Percentiles rank a stretch among this genome's conserved stretches.
These are phyloP conservation scores for Polychytrium aggregatum DNA, from an alignment of 192 early-diverging fungal genomes.

Conservation along the genomic window DNA sequence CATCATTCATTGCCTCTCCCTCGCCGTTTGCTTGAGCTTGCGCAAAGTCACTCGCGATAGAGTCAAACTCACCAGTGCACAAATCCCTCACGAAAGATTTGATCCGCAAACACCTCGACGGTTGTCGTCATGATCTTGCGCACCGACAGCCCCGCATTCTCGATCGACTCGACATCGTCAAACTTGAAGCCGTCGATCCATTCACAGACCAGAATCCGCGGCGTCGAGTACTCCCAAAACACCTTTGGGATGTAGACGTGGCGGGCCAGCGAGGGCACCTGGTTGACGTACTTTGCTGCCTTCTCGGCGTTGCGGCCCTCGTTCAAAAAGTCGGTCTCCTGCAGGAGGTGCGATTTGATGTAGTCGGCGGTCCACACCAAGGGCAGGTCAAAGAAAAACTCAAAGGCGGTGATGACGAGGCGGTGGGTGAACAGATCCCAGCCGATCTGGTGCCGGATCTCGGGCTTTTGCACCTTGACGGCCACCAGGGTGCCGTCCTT, in stretches of 20 bases:
- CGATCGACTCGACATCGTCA: constrained; percentile 43
- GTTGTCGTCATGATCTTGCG: constrained; percentile 52
- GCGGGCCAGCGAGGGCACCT: constrained; percentile 30
- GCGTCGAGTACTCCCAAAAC: constrained; percentile 55
- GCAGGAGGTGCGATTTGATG: constrained; percentile 56
- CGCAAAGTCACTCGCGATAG: no score
- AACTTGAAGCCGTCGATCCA: constrained; percentile 80
- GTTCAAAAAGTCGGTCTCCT: constrained; percentile 82
- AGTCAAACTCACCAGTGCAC: constrained; percentile 87
- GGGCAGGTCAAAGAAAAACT: constrained; percentile 73
- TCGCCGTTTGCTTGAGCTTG: no score
- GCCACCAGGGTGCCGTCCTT: constrained; percentile 60
- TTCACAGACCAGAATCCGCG: constrained; percentile 70
- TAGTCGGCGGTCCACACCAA: constrained; percentile 68
- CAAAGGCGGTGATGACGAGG: constrained; percentile 47
- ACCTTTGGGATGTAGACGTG: constrained; percentile 69
- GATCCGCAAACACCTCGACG: constrained; percentile 69
- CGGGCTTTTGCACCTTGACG: constrained; percentile 90
- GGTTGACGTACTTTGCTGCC: constrained; percentile 22
- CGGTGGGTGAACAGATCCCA: constrained; percentile 69
- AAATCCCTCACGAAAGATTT: constrained; percentile 78
- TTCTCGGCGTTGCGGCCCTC: constrained; percentile 71
- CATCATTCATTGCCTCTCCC: no score
- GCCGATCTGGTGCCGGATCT: constrained; percentile 69
- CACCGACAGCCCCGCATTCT: constrained; percentile 21